Conservation (phyloP, 164 flowering plant genomes). For the Stephania yunnanensis region DNA sequence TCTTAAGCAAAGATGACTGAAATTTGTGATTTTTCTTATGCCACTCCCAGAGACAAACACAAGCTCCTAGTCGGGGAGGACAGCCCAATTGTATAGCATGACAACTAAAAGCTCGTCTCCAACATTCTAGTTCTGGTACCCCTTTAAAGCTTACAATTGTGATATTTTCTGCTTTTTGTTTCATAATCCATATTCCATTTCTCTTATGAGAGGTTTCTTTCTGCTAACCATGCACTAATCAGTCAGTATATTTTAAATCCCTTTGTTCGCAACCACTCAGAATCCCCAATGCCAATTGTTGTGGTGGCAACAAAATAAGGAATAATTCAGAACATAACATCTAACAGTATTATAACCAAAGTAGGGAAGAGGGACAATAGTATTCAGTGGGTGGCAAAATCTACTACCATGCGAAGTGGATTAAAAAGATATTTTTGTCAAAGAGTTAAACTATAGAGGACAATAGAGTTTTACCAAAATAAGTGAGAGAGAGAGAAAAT, state of each 20-base stretch:
- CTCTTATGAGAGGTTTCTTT: too few species aligned
- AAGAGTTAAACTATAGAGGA: not conserved
- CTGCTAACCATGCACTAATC: too few species aligned
- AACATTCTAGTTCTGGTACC: not conserved
- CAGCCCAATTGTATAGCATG: not conserved
- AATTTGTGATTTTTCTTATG: conserved; percentile 13
- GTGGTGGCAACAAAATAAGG: not conserved
- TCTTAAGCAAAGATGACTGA: conserved; percentile 31
- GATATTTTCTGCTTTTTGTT: not conserved
- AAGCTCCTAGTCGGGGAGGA: not conserved
- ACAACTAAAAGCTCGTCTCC: not conserved
- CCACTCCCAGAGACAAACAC: not conserved
- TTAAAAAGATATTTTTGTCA: too few species aligned
- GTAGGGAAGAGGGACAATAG: too few species aligned
- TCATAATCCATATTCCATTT: not conserved
- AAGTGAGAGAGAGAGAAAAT: not conserved
- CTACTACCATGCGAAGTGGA: not conserved
- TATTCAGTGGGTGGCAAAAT: not conserved
- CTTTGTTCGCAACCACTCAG: too few species aligned
- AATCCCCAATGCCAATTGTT: not conserved
- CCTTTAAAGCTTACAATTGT: not conserved
- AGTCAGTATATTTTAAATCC: too few species aligned
- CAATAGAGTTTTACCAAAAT: not conserved
- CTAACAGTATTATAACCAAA: not conserved
- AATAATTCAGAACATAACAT: not conserved